phyloP scores from a whole-genome alignment of 2,329 filamentous ascomycete genomes.

The Xylariomycetidae sp. region DNA sequence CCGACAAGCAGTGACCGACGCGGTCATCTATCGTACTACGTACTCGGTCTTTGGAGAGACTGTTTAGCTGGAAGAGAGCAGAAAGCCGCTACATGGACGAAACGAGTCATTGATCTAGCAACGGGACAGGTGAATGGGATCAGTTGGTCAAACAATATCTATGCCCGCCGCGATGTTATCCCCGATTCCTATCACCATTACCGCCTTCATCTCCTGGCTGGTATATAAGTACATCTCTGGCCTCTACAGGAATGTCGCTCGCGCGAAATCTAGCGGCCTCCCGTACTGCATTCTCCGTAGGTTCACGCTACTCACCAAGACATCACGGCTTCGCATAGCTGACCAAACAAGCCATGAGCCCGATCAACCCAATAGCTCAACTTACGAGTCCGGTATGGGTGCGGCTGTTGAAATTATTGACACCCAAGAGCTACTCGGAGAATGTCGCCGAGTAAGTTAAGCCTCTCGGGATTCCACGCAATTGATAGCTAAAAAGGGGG shows the following conservation, averaged over 20 bases:
- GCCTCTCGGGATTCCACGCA: neutral
- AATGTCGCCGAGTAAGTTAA: conserved; percentile 52
- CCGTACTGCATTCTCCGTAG: conserved; percentile 49
- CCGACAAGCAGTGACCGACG: no score
- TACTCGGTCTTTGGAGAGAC: no score
- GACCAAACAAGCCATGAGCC: conserved; percentile 36
- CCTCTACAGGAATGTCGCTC: conserved; percentile 39
- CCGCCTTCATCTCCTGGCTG: conserved; percentile 27
- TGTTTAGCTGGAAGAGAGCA: no score
- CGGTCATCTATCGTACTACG: no score
- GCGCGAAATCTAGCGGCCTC: conserved; percentile 44
- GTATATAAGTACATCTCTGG: conserved; percentile 25
- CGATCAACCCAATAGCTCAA: conserved; percentile 49
- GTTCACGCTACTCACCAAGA: conserved; percentile 21
- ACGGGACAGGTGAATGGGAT: no score
- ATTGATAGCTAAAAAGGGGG: no score
- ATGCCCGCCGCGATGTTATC: conserved; percentile 27
- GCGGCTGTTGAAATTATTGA: conserved; percentile 46
- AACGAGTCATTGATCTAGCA: no score
- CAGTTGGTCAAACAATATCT: no score
- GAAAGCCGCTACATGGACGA: no score
- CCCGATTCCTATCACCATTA: conserved; percentile 29
- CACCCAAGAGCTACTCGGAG: conserved; percentile 49
- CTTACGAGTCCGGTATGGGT: conserved; percentile 47
- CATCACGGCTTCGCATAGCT: no score